Conservation (phyloP, 805 yeast genomes). For the Yamadazyma endophytica region DNA sequence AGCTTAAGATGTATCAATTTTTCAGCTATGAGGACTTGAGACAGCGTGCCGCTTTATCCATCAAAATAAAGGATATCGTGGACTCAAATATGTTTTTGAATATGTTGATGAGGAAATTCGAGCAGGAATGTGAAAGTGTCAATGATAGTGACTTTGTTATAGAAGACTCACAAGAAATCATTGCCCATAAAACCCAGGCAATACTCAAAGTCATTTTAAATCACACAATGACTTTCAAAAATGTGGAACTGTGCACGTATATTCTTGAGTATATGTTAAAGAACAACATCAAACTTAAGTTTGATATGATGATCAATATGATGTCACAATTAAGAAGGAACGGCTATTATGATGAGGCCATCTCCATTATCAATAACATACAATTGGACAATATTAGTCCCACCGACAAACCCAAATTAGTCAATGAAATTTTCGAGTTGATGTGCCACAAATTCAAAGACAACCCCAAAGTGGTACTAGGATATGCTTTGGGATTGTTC, state of each 20-base stretch:
- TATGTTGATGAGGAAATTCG: constrained; percentile 35
- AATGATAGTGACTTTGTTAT: constrained; percentile 7
- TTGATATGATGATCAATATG: constrained; percentile 21
- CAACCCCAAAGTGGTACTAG: constrained; percentile 32
- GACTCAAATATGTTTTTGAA: constrained; percentile 31
- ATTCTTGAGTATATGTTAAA: constrained; percentile 29
- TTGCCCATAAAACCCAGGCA: constrained; percentile 19
- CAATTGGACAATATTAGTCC: constrained; percentile 16
- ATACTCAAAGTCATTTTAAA: constrained; percentile 25
- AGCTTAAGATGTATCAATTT: constrained; percentile 26
- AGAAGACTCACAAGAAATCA: constrained; percentile 11
- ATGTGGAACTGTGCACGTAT: constrained; percentile 26
- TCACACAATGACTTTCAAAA: constrained; percentile 35
- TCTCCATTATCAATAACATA: constrained; percentile 28
- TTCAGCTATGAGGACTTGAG: constrained; percentile 24
- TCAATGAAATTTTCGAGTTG: constrained; percentile 27
- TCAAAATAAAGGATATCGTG: constrained; percentile 23
- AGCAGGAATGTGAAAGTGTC: constrained; percentile 15
- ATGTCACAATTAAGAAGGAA: constrained; percentile 26
- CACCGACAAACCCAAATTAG: constrained; percentile 17
- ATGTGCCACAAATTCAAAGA: constrained; percentile 24
- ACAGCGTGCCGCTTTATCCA: constrained; percentile 17
- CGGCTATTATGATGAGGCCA: constrained; percentile 29
- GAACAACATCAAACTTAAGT: constrained; percentile 20
- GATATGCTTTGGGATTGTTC: constrained; percentile 31